These are phyloP conservation scores for Rachicladosporium sp. DNA, from an alignment of 2,329 filamentous ascomycete genomes.

Conservation along the genomic window DNA sequence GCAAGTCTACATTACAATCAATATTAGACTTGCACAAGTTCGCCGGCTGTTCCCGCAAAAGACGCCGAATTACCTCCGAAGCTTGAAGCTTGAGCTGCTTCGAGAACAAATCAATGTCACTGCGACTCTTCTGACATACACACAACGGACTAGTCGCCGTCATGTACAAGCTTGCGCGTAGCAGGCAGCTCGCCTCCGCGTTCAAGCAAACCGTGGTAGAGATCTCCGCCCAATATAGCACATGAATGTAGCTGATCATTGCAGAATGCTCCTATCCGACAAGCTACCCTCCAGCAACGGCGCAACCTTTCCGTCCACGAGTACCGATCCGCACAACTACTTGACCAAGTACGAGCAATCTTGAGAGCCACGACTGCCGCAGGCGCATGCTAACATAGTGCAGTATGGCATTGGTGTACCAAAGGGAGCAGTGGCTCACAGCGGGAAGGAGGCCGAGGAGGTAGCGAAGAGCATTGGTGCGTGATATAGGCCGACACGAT, in stretches of 20 bases:
- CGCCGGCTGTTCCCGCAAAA: too few species aligned
- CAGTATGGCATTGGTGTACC: constrained; percentile 94
- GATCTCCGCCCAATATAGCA: too few species aligned
- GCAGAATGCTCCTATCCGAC: constrained; percentile 45
- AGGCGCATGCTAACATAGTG: too few species aligned
- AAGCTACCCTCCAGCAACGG: constrained; percentile 47
- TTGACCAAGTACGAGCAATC: constrained; percentile 46
- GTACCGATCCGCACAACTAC: constrained; percentile 87
- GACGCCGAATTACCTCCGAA: too few species aligned
- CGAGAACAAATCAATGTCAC: too few species aligned
- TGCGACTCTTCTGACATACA: background rate
- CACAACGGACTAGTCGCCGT: constrained; percentile 1
- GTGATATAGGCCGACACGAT: constrained; percentile 7
- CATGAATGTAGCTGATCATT: too few species aligned
- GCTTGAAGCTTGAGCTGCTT: too few species aligned
- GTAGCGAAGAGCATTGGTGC: constrained; percentile 80
- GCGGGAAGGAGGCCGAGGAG: constrained; percentile 74
- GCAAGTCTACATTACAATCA: too few species aligned
- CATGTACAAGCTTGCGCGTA: constrained; percentile 85
- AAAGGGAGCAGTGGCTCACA: constrained; percentile 74
- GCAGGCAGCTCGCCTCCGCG: constrained; percentile 67
- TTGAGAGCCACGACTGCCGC: too few species aligned
- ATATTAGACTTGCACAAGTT: too few species aligned
- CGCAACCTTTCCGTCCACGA: constrained; percentile 94
- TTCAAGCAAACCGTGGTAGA: constrained; percentile 43